These are phyloP conservation scores for Colletotrichum graminicola DNA, from an alignment of 2,329 filamentous ascomycete species.

Conservation along the genomic window DNA sequence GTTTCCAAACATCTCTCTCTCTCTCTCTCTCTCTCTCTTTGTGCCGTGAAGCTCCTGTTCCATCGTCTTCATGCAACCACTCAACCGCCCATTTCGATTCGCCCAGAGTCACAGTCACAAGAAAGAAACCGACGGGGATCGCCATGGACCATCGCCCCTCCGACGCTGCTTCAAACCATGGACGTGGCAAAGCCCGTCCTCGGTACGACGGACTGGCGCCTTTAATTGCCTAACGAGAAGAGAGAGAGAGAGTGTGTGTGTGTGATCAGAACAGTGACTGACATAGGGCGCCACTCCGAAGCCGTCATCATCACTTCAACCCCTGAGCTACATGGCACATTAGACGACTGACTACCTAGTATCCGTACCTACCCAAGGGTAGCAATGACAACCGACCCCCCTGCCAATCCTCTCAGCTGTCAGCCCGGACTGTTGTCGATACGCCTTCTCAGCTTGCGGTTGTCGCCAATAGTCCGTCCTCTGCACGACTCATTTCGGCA, in stretches of 20 bases:
- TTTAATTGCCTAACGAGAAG: background rate
- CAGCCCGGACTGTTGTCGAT: background rate
- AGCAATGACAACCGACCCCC: background rate
- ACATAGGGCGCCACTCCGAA: constrained; percentile 1
- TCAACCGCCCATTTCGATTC: constrained; percentile 26
- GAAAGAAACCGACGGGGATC: constrained; percentile 20
- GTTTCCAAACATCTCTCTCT: constrained; percentile 3
- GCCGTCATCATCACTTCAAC: constrained; percentile 13
- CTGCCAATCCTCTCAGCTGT: background rate
- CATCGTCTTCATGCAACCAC: constrained; percentile 30
- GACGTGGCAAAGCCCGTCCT: background rate
- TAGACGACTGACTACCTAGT: constrained; percentile 9
- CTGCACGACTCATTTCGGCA: background rate
- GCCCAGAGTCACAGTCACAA: constrained; percentile 7
- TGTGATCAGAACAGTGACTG: background rate
- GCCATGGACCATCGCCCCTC: constrained; percentile 21
- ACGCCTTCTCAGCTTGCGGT: background rate
- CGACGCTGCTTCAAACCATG: constrained; percentile 12
- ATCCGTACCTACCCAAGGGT: constrained; percentile 11
- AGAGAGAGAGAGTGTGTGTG: too few species aligned
- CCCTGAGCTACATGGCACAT: constrained; percentile 28
- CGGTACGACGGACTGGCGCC: background rate
- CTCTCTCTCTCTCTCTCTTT: background rate
- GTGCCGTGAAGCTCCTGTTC: constrained; percentile 34
- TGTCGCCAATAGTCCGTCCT: background rate